A percentile compares a stretch with the other conserved stretches of the same genome.
These are phyloP conservation scores for Moringa oleifera DNA, from an alignment of 345 rosid genomes.

Conservation along the genomic window DNA sequence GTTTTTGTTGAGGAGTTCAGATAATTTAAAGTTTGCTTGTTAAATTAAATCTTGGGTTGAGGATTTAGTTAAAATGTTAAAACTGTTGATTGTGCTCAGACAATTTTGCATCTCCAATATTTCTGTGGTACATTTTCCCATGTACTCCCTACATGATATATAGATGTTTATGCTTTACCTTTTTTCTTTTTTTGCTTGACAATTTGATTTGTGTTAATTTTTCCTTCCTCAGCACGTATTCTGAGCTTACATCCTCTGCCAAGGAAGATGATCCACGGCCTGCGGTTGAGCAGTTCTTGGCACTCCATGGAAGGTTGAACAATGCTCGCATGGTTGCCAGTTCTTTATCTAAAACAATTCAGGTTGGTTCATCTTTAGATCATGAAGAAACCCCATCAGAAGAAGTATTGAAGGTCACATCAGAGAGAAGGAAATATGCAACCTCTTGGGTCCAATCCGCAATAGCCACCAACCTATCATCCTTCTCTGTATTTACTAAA, in stretches of 20 bases:
- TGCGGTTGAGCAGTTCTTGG: constrained; percentile 80
- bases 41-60: too few relatives aligned
- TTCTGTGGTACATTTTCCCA: too few relatives aligned
- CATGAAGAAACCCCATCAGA: constrained; percentile 52
- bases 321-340: constrained; percentile 44
- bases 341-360: constrained; percentile 51
- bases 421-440: constrained; percentile 64
- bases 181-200: too few relatives aligned
- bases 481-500: constrained; percentile 65
- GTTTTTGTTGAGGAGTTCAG: too few relatives aligned
- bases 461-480: constrained; percentile 63
- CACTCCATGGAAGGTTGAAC: constrained; percentile 59
- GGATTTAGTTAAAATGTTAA: too few relatives aligned
- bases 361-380: constrained; percentile 43
- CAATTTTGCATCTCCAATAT: too few relatives aligned
- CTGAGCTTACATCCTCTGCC: constrained; percentile 63
- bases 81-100: too few relatives aligned
- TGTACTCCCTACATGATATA: too few relatives aligned
- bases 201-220: background rate
- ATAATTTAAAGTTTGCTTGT: too few relatives aligned
- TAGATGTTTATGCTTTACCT: background rate
- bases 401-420: constrained; percentile 55
- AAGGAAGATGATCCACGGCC: constrained; percentile 89
- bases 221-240: constrained; percentile 54
- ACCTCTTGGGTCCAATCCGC: constrained; percentile 93